Evolutionary conservation across 2,329 filamentous ascomycete genomes (phyloP), one percentile per base, ranked within the genome.

Genomic region (Phialophora tarda): DNA sequence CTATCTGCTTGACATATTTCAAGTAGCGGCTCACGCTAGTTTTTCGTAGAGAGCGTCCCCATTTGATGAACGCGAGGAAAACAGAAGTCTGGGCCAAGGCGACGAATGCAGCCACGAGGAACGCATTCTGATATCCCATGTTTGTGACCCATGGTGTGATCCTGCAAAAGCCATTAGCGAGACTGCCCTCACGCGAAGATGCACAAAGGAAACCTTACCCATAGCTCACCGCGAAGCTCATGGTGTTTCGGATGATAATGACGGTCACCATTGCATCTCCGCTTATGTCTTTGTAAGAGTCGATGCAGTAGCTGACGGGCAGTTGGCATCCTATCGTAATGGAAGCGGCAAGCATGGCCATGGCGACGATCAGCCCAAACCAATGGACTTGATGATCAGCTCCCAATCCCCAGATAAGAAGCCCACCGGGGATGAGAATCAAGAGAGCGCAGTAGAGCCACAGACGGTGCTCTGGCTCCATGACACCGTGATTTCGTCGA

Each of bases 341-440:
- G 14, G 78, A 79, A 58, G 76, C 69, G 0, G 78, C 80, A 26
- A 84, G 79, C 28, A 82, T 74, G 26, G 79, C 81, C 78, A 84
- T 82, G 1, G 80, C 82, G 34, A 83, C 78, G 2, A 85, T 74
- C 5, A 82, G 73, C 1, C 82, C 83, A 53, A 84, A 78, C 80
- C 81, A 82, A 53, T 84, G 82, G n/a, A 84, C 71, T 4, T 77
- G 68, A 38, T 82, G 77, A 50, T 80, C 81, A 2, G 83, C 82
- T 4, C 83, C 83, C 0, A 85, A 79, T 32, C 84, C 83, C 82
- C 82, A 85, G 1, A 84, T 73, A 47, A 84, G 78, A 3, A 84
- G 74, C 0, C 78, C 79, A 10, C 75, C 77, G 0, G 82, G 81
- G 4, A 83, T 75, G 28, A 83, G 71, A 3, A 85, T 62, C 11